Conservation (phyloP, 495 filamentous ascomycete genomes). For the Talaromyces trachyspermus region DNA sequence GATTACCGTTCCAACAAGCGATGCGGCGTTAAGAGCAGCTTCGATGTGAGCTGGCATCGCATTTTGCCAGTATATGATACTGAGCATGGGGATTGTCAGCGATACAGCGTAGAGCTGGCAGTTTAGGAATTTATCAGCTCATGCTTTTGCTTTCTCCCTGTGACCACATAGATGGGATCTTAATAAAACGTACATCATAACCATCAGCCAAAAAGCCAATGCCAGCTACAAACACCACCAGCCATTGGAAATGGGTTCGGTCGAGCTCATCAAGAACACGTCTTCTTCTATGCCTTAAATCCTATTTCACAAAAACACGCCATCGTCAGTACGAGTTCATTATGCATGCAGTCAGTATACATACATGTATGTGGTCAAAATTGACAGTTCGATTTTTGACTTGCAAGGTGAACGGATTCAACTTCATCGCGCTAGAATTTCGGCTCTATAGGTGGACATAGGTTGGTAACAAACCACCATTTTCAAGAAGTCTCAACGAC, state of each 20-base stretch:
- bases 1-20: slow-evolving; percentile 42
- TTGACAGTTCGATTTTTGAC: slow-evolving; percentile 8
- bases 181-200: slow-evolving; percentile 44
- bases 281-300: slow-evolving; percentile 1
- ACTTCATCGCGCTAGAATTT: slow-evolving; percentile 1
- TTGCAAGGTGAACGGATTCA: slow-evolving; percentile 9
- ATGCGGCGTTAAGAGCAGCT: slow-evolving; percentile 41
- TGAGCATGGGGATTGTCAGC: slow-evolving; percentile 44
- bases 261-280: slow-evolving; percentile 9
- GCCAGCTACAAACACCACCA: slow-evolving; percentile 44
- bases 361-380: slow-evolving; percentile 8
- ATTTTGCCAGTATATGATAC: slow-evolving; percentile 45
- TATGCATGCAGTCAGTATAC: not conserved
- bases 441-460: no score
- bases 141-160: not conserved
- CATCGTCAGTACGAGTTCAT: not conserved
- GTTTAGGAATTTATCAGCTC: not conserved
- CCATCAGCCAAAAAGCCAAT: slow-evolving; percentile 55
- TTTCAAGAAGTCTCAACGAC: no score
- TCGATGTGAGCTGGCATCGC: slow-evolving; percentile 13
- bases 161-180: no score
- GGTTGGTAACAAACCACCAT: not conserved
- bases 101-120: slow-evolving; percentile 45
- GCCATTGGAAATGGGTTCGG: slow-evolving; percentile 17
- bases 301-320: not conserved